Base-by-base conservation (phyloP, 2,329 filamentous ascomycete genomes). In the Ophiostoma ulmi region DNA sequence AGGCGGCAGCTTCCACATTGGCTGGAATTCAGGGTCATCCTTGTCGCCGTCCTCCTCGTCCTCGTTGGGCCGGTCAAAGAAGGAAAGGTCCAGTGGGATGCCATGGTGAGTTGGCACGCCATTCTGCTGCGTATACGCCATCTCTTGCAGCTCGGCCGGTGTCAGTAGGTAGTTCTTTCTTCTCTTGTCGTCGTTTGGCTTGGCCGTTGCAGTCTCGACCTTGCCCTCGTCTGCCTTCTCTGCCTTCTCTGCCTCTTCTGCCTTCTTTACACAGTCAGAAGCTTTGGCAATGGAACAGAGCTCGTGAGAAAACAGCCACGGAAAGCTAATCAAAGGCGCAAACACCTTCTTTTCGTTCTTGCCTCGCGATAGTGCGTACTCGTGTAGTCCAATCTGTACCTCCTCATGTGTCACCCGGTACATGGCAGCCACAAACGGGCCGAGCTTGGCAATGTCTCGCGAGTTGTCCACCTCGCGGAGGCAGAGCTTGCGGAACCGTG, bases 321-420 rank as follows among this genome's bases (percentile, higher is more conserved):
- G 94, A 75, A 97, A 98, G 72, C 90, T 95, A 75, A 97, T 95
- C 10, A 98, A 82, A 0, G 95, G 94, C 84, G 93, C 90, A 1
- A 81, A 80, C 10, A 82, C 82, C 1, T 82, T 76, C 13, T 79
- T 80, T 26, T 48, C 44, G 13, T 55, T 64, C 5, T 65, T 13
- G 11, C 41, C 52, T 8, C 63, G 36, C 20, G 63, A 39, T 7
- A 52, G 35, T 75, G 71, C 1, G 80, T 81, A 76, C 74, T 88
- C 85, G 26, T 81, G 78, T 5, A 90, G 78, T 0, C 89, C 89
- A 38, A 83, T 80, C 20, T 84, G 83, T 41, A 91, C 84, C 76
- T 97, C 89, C 69, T 90, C 83, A 52, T 89, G 87, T 0, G 94
- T 97, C 36, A 96, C 87, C 26, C 83, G 87, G 79, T 99, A 99